These are phyloP conservation scores for Populus hybrid DNA, from an alignment of 441 rosid genomes.

Conservation along the genomic window DNA sequence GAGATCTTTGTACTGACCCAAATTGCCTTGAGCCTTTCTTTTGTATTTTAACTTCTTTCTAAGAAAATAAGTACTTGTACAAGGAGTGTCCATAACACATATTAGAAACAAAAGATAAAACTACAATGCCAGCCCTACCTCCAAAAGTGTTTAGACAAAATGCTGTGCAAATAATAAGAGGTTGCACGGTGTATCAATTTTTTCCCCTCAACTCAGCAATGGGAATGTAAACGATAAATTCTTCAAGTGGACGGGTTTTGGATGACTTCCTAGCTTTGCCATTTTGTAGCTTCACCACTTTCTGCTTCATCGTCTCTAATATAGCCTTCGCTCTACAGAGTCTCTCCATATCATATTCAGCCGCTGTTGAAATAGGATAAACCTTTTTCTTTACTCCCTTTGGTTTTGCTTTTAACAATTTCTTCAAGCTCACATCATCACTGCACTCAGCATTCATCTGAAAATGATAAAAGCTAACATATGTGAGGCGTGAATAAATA, in stretches of 20 bases:
- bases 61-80: not conserved
- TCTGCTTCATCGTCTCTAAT: conserved; percentile 51
- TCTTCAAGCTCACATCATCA: conserved; percentile 61
- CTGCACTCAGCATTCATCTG: conserved; percentile 44
- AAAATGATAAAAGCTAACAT: conserved; percentile 10
- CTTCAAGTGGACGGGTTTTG: conserved; percentile 26
- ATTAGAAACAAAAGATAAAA: not conserved
- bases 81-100: not conserved
- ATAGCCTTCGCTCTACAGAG: conserved; percentile 55
- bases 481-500: not conserved
- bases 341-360: conserved; percentile 65
- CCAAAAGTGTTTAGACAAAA: not conserved
- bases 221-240: conserved; percentile 66
- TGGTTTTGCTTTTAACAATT: conserved; percentile 40
- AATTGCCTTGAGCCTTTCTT: not conserved
- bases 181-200: conserved; percentile 15
- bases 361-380: conserved; percentile 20
- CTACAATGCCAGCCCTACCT: not conserved
- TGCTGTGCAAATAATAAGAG: conserved; percentile 8
- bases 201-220: conserved; percentile 69
- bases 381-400: conserved; percentile 34
- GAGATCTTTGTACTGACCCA: not conserved
- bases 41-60: not conserved
- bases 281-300: conserved; percentile 35
- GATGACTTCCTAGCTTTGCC: conserved; percentile 43